Base-by-base conservation (phyloP, 2,329 filamentous ascomycete genomes). In the Penicillium sclerotigenum region DNA sequence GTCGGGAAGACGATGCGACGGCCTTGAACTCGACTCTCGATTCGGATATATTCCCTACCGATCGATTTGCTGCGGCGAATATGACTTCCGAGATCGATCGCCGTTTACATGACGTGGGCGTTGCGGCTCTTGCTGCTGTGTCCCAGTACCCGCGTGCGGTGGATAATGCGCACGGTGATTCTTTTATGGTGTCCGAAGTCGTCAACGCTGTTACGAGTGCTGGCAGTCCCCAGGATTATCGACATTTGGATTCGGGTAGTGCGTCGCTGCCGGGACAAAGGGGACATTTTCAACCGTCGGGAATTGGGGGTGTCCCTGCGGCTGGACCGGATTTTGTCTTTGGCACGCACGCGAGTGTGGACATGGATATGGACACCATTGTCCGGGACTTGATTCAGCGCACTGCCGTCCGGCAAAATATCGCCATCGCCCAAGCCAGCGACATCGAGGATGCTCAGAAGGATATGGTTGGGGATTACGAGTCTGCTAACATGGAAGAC, bases 91-190 rank as follows among this genome's bases (percentile, higher is more conserved):
- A 62, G 8, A 56, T 61, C 37, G 62, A 66, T 48, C 57, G 49
- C 29, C 59, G 37, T 13, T 55, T 65, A 40, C 63, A 62, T 52
- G 61, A 66, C 47, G 57, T 64, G 33, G 65, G 62, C 6, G 53
- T 70, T 37, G 66, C 69, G 38, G 68, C 68, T 51, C 60, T 72
- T 16, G 65, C 68, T 51, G 66, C 68, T 8, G 63, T 71, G 11
- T 64, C 66, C 18, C 68, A 68, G 8, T 68, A 65, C 49, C 65
- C 68, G 6, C 60, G 60, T 28, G 57, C 60, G 33, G 51, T 63
- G 18, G 60, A 62, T 48, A 54, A 61, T n/a, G 29, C 18, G 29
- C 58, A 61, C 26, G 52, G 59, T 28, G 54, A 52, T n/a, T 61
- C 61, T 4, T 56, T 67, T 11, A 22, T 65, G 4, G 62, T 68